Evolutionary conservation across 768 basidiomycete species (phyloP).

Genomic region (Fomitopsis serialis): DNA sequence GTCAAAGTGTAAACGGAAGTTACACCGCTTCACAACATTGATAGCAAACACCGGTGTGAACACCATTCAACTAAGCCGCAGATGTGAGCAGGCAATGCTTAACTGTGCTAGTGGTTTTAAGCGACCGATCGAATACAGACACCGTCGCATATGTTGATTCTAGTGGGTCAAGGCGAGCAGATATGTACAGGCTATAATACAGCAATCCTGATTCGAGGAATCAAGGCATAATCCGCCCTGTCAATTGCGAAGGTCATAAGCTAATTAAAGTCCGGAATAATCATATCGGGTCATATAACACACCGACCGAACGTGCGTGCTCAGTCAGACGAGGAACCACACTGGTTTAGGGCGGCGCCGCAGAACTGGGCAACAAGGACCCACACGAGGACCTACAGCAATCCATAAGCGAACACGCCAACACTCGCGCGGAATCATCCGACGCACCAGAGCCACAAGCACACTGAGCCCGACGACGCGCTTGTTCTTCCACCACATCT

Average conservation of each 20-base stretch:
- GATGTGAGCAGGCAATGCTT: no score
- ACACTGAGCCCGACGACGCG: conserved; percentile 63
- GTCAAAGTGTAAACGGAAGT: no score
- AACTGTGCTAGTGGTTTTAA: no score
- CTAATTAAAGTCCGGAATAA: neutral
- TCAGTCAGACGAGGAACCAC: conserved; percentile 30
- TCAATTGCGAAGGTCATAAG: neutral
- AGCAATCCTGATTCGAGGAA: neutral
- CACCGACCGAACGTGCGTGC: neutral
- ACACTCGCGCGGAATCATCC: conserved; percentile 1
- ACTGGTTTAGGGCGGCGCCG: conserved; percentile 73
- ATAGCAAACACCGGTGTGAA: no score
- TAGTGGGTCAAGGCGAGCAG: no score
- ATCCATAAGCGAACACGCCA: conserved; percentile 8
- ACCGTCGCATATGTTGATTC: no score
- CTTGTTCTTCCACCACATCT: conserved; percentile 89
- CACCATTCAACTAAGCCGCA: no score
- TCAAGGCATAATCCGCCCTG: neutral
- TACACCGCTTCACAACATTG: no score
- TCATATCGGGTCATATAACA: neutral
- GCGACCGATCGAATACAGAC: no score
- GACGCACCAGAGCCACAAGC: conserved; percentile 64
- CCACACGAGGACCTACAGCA: conserved; percentile 64
- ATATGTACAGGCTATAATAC: neutral
- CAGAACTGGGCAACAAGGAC: conserved; percentile 87